Evolutionary conservation across 169 alveolate genomes (phyloP).

Genomic region (Perkinsus chesapeaki): DNA sequence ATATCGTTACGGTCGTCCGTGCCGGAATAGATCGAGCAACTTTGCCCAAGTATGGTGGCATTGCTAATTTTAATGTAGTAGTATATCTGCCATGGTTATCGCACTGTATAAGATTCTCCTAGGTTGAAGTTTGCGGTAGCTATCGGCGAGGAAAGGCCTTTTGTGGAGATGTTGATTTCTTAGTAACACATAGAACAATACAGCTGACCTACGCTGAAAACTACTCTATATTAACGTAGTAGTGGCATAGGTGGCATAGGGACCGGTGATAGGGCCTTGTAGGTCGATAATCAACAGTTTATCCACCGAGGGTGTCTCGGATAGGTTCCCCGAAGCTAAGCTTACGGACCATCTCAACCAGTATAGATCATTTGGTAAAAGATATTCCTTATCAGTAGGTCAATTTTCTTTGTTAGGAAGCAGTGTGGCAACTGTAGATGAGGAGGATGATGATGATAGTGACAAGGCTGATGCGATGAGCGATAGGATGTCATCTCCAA

Average conservation of each 20-base stretch:
- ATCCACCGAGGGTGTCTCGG: not conserved
- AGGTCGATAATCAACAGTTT: not conserved
- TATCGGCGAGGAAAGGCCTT: conserved; percentile 65
- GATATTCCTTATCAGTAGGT: not conserved
- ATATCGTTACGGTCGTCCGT: not conserved
- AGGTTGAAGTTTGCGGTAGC: conserved; percentile 44
- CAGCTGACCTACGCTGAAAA: conserved; percentile 14
- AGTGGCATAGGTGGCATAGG: not conserved
- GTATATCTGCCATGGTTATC: not conserved
- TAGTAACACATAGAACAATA: conserved; percentile 49
- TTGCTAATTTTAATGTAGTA: not conserved
- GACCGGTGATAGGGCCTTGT: not conserved
- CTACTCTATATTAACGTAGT: not conserved
- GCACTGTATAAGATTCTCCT: not conserved
- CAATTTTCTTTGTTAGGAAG: not conserved
- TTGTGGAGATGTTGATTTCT: conserved; percentile 71
- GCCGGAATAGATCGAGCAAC: not conserved
- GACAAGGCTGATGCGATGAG: not conserved
- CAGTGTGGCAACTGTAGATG: not conserved
- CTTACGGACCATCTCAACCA: not conserved
- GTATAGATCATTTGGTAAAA: not conserved
- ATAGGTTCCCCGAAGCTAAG: not conserved
- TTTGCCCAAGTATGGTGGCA: not conserved
- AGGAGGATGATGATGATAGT: not conserved
- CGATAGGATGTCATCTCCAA: not conserved